Evolutionary conservation across 345 rosid species (phyloP), one percentile per base, ranked within the genome.

Genomic region (Citrus cavaleriei): DNA sequence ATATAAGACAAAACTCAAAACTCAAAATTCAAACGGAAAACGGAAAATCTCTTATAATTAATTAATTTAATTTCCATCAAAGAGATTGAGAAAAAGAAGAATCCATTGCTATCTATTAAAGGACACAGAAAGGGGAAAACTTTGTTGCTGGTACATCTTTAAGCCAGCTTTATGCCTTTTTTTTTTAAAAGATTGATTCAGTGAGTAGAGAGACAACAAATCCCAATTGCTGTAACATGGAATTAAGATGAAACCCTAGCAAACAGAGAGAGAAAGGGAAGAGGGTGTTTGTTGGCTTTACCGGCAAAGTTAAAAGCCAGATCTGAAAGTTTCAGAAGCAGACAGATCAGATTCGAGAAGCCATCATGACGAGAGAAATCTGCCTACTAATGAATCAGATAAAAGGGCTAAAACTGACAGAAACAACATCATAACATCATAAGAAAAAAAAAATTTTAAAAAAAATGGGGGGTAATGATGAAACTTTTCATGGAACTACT

Each of bases 341-440:
- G 88, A 86, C 84, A 85, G 86, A 88, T 83, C 89, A 71, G 88
- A 82, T 62, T 67, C 84, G 74, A 30, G 76, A 86, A 84, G 78
- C 76, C 72, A 84, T 83, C 89, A 83, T 84, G 86, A 40, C 46
- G 13, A 73, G 54, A 62, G 54, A 73, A 68, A 84, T 73, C 82
- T 77, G 10, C 46, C 72, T 69, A 76, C 76, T 83, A 71, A 81
- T 81, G 77, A 80, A 77, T 65, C 51, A 67, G 49, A 1, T 19
- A 80, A 79, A 81, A 80, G 75, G 57, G 80, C 78, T 81, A 30
- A 62, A 59, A 77, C 81, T 82, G 80, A 55, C 84, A 79, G 70
- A 72, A 68, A 79, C 69, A 83, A 63, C 79, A 85, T 87, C 86
- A 83, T 78, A 79, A 70, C 85, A 62, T 60, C 82, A 85, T 70